A percentile compares a stretch with the other conserved stretches of the same genome.
These are phyloP conservation scores for Protomyces pachydermus DNA, from an alignment of 1,139 yeast genomes.

Conservation along the genomic window DNA sequence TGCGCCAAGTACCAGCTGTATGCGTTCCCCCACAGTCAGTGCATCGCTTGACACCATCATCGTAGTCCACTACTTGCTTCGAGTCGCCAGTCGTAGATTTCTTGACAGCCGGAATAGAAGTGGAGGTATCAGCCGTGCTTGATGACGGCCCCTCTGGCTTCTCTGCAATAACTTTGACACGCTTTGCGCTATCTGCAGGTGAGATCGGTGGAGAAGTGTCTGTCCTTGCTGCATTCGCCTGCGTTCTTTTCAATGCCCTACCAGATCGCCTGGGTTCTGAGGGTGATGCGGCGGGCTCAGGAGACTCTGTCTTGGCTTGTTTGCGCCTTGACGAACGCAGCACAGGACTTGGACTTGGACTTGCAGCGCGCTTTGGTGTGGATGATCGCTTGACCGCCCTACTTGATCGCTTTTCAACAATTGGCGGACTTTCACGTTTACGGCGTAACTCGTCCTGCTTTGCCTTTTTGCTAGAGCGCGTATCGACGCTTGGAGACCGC, in stretches of 20 bases:
- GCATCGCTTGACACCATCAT: not conserved
- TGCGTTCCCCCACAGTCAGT: not conserved
- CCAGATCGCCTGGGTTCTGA: not conserved
- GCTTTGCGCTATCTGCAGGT: not conserved
- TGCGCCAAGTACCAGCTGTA: not conserved
- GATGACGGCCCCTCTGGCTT: not conserved
- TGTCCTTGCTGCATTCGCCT: too few species aligned
- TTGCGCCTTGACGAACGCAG: too few species aligned
- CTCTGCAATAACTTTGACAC: not conserved
- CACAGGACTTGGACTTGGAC: too few species aligned
- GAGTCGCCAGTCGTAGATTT: not conserved
- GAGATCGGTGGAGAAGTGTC: not conserved
- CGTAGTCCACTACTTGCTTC: not conserved
- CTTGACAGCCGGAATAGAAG: not conserved
- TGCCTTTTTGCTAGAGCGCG: not conserved
- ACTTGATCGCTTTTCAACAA: too few species aligned
- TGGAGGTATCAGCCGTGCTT: not conserved
- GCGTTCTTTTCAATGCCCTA: not conserved
- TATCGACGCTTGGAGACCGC: not conserved
- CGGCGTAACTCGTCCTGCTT: too few species aligned
- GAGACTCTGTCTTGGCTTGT: too few species aligned
- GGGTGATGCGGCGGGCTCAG: not conserved
- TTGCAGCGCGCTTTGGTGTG: too few species aligned
- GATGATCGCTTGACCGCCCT: too few species aligned
- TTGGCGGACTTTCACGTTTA: too few species aligned